Evolutionary conservation across 2,329 filamentous ascomycete genomes (phyloP), one percentile per base, ranked within the genome.

Genomic region (Ambrosiella cleistominuta): DNA sequence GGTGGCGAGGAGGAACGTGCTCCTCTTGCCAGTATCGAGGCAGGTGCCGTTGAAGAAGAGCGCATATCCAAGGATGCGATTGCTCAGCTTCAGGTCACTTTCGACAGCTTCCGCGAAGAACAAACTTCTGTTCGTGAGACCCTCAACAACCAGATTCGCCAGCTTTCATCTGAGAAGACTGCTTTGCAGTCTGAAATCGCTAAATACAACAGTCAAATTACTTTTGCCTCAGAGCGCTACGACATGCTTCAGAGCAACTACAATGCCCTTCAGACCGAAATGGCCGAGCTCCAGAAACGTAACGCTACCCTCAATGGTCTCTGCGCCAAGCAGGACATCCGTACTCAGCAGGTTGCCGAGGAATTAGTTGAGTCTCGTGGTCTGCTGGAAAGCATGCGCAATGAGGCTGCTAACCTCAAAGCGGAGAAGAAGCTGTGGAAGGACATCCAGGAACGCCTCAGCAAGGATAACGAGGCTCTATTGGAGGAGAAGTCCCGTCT

Each of bases 361-460:
- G 91, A 98, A 64, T 77, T 97, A 5, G 82, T 97, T 8, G 93
- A 96, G 68, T 83, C 86, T 4, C 85, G 83, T 67, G 85, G 85
- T 38, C 72, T 91, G 56, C 75, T 86, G 2, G 91, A 98, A 66
- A 90, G 88, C 66, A 79, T 96, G 69, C 85, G 89, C 56, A 89
- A 88, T 63, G 93, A 98, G 68, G 88, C 84, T 57, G 84, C 89
- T 13, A 96, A 97, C 66, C 78, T 96, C 39, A 95, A 95, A 69
- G 90, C 91, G 0, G 91, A 97, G 70, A 95, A 95, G 71, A 86
- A 88, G 42, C 76, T 98, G 8, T 95, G 87, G 86, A 95, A 93
- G 72, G 88, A 85, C 58, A 95, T 96, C 39, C 90, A 97, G 67
- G 84, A 86, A 62, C 83, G 94, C 56, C 75, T 97, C 49, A 85